phyloP scores from a whole-genome alignment of 1,284 basidiomycete species.

The Ganoderma leucocontextum region DNA sequence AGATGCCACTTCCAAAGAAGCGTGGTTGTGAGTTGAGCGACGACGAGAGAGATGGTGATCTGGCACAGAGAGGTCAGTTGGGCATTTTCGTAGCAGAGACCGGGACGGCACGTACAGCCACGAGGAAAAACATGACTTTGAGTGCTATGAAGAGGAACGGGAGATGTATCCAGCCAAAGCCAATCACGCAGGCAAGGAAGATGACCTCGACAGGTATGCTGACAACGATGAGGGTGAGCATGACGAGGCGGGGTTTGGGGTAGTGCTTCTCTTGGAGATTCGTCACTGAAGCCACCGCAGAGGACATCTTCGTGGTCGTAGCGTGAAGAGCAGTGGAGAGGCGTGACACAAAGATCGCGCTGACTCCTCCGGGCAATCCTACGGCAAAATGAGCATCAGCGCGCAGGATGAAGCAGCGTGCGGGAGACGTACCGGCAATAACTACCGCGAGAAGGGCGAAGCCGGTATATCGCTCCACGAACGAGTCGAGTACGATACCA shows the following conservation, averaged over 20 bases:
- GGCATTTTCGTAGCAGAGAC: conserved; percentile 1
- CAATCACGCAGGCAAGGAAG: conserved; percentile 72
- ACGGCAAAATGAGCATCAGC: conserved; percentile 10
- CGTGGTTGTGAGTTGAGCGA: conserved; percentile 77
- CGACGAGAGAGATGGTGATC: conserved; percentile 74
- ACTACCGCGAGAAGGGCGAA: conserved; percentile 91
- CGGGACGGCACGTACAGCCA: conserved; percentile 64
- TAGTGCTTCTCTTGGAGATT: conserved; percentile 33
- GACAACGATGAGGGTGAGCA: conserved; percentile 74
- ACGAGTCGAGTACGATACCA: conserved; percentile 90
- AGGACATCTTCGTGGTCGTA: conserved; percentile 44
- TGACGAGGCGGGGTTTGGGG: conserved; percentile 62
- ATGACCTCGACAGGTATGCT: conserved; percentile 80
- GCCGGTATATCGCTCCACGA: conserved; percentile 87
- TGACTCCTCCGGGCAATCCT: conserved; percentile 89
- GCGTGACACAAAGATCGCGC: conserved; percentile 91
- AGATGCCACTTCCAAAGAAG: conserved; percentile 84
- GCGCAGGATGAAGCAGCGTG: neutral
- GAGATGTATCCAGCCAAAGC: conserved; percentile 80
- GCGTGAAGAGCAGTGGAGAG: conserved; percentile 88
- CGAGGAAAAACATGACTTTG: conserved; percentile 74
- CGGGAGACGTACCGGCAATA: conserved; percentile 72
- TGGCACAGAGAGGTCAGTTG: conserved; percentile 39
- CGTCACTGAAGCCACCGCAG: conserved; percentile 32
- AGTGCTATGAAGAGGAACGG: conserved; percentile 72